A percentile compares a stretch with the other conserved stretches of the same genome.
Conservation (phyloP, 768 basidiomycete species). For the Galerina sulciceps region DNA sequence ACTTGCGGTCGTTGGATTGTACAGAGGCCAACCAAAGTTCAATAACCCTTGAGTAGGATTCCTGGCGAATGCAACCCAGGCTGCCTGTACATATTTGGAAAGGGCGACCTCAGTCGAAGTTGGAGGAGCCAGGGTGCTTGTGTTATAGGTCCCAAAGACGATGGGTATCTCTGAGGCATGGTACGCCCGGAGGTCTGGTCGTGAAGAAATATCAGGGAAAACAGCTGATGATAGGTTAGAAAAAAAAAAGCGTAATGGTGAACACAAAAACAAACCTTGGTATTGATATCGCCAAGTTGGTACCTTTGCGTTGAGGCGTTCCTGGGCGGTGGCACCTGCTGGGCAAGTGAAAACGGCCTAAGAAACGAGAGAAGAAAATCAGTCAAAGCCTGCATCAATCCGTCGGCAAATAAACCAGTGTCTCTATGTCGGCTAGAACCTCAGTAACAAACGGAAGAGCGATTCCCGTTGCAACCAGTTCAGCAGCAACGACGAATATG, state of each 20-base stretch:
- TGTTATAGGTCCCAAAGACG: slow-evolving; percentile 40
- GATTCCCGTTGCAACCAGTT: slow-evolving; percentile 29
- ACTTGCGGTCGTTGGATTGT: slow-evolving; percentile 11
- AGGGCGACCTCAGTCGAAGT: slow-evolving; percentile 32
- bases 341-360: slow-evolving; percentile 36
- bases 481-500: slow-evolving; percentile 33
- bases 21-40: slow-evolving; percentile 21
- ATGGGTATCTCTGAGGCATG: slow-evolving; percentile 44
- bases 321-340: slow-evolving; percentile 26
- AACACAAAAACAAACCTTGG: slow-evolving; percentile 19
- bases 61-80: slow-evolving; percentile 49
- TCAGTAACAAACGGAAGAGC: slow-evolving; percentile 33
- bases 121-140: slow-evolving; percentile 24
- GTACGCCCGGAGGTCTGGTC: slow-evolving; percentile 38
- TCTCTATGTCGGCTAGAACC: slow-evolving; percentile 31
- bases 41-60: slow-evolving; percentile 35
- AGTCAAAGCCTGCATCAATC: neutral
- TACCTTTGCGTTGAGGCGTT: slow-evolving; percentile 31
- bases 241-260: neutral
- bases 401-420: slow-evolving; percentile 26
- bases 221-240: slow-evolving; percentile 24
- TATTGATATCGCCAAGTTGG: slow-evolving; percentile 34
- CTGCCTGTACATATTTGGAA: slow-evolving; percentile 37
- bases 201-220: slow-evolving; percentile 39
- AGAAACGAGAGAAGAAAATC: neutral